Evolutionary conservation across 1,139 yeast genomes (phyloP), one percentile per base, ranked within the genome.

Genomic region (Candida sojae): DNA sequence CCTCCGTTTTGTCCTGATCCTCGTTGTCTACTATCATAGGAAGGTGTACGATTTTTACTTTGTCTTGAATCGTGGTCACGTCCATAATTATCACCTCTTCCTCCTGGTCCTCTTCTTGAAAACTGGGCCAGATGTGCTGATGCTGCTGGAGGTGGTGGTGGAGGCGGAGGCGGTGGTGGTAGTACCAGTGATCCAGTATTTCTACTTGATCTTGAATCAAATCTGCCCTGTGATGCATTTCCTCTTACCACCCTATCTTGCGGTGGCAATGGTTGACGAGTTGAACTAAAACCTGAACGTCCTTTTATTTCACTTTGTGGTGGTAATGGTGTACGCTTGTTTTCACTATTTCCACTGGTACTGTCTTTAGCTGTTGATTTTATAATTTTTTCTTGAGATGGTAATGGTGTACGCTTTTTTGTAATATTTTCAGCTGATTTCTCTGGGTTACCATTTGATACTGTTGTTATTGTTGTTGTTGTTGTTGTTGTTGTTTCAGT

Each of bases 311-410:
- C 21, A 23, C 36, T 35, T 25, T 44, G 48, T 25, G 49, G 51
- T 12, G 50, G 50, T 26, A 48, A 42, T 38, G 50, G 51, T 11
- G 39, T 23, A 36, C 50, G 47, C 9, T 46, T 32, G 25, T 33
- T 48, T 9, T 46, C 42, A 17, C 43, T 47, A 26, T 35, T 38
- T 26, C 32, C 43, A 28, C 40, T 35, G 26, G 37, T 26, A n/a
- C 4, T 21, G 23, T 34, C 41, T 40, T 10, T 25, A 23, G 9
- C 5, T 17, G 9, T 30, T 6, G 28, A 7, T 28, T 35, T 36
- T n/a, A 29, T 12, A 8, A 29, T 25, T 5, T 13, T 10, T 11
- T 25, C 32, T 34, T 42, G 44, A 12, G 44, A 40, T 12, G 44
- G 39, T 21, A 42, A 42, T 11, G 44, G 44, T 17, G 40, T 28